A percentile compares a stretch with the other conserved stretches of the same genome.
Conservation (phyloP, 208 protist genomes). For the Leishmania mexicana region DNA sequence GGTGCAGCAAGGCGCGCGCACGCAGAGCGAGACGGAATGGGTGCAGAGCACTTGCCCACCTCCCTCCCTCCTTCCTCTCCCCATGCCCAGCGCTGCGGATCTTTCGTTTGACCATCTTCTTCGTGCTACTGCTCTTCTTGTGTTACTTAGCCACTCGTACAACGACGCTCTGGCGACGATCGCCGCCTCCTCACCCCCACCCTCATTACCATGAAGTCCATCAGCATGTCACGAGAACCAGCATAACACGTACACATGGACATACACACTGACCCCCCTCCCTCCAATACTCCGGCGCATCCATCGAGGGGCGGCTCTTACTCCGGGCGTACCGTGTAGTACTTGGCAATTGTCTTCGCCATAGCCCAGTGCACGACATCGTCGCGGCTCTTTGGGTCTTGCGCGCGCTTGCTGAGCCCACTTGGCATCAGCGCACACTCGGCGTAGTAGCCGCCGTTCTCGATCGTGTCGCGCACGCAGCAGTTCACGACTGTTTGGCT, state of each 20-base stretch:
- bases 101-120: not conserved
- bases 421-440: constrained; percentile 72
- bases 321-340: constrained; percentile 54
- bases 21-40: not conserved
- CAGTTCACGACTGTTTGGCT: constrained; percentile 80
- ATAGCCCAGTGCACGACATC: constrained; percentile 82
- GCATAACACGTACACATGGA: not conserved
- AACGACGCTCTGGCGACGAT: not conserved
- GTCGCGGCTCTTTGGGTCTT: constrained; percentile 52
- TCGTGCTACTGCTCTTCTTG: not conserved
- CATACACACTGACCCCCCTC: not conserved
- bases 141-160: not conserved
- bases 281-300: too few relatives aligned
- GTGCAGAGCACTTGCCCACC: not conserved
- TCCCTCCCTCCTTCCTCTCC: too few relatives aligned
- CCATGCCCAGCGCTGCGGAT: not conserved
- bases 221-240: not conserved
- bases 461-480: constrained; percentile 59
- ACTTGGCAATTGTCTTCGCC: constrained; percentile 84
- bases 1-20: not conserved
- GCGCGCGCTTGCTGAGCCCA: constrained; percentile 63
- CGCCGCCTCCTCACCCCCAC: not conserved
- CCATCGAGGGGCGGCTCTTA: not conserved
- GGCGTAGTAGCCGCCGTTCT: constrained; percentile 78
- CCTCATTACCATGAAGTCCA: not conserved